Evolutionary conservation across 306 rosid genomes (phyloP), one percentile per base, ranked within the genome.

Genomic region (Lupinus albus): DNA sequence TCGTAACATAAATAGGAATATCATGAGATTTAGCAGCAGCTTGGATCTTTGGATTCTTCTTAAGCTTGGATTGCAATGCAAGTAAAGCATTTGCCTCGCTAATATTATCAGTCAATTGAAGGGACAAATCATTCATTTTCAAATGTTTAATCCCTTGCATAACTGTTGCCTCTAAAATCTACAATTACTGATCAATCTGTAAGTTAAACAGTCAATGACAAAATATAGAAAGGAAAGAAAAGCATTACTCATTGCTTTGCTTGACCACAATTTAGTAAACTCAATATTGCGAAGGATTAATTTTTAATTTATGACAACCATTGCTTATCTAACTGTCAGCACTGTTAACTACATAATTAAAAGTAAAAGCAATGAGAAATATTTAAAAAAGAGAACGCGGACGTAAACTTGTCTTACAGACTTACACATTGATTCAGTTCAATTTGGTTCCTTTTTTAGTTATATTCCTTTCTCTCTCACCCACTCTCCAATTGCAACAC

Each of bases 61-160:
- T 93, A 52, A 93, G 87, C 89, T 86, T 88, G 16, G 96, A 78
- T 54, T 86, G 99, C 85, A 93, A 76, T 70, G 89, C 92, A 69
- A 93, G 92, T 35, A 93, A 76, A 9, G 96, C 97, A 68, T 93
- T 86, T 72, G 97, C 99, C 76, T 86, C 89, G 51, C 96, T 90
- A 55, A 90, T 90, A 84, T 93, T 86, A 75, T 93, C 84, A 74
- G 95, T 90, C 62, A 93, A 79, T 74, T 78, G 70, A 66, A 90
- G 64, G 57, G 82, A 85, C 69, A 79, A 68, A 68, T 80, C 97
- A 50, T 81, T 70, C 84, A 86, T 79, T 79, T 81, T 88, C 81
- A 90, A 64, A 78, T 85, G 96, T 53, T 84, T 93, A 62, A 85
- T 79, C 70, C 80, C 97, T 85, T 88, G 99, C 69, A 79, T 77